Percentiles rank a stretch among this genome's conserved stretches.
Conservation (phyloP, 2,329 filamentous ascomycete species). For the Phialophora expanda region DNA sequence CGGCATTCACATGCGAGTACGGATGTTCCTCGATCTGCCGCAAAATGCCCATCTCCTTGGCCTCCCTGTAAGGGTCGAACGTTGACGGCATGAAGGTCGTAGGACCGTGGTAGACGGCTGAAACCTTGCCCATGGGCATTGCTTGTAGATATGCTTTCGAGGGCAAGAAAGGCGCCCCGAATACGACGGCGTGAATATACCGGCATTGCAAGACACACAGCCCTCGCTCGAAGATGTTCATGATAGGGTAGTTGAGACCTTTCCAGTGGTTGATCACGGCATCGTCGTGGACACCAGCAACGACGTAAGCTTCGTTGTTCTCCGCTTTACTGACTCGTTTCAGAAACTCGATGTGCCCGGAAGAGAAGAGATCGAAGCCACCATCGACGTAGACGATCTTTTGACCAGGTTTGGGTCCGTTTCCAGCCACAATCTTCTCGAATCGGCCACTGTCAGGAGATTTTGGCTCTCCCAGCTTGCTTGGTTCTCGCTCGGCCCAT, state of each 20-base stretch:
- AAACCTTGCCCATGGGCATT: slow-evolving; percentile 74
- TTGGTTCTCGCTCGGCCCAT: slow-evolving; percentile 62
- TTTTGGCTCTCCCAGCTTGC: slow-evolving; percentile 44
- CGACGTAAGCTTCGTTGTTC: slow-evolving; percentile 74
- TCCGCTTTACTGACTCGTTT: slow-evolving; percentile 72
- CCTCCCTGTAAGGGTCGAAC: slow-evolving; percentile 79
- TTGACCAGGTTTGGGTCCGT: slow-evolving; percentile 75
- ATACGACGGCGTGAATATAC: slow-evolving; percentile 87
- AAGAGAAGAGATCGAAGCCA: slow-evolving; percentile 95
- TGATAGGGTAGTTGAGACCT: slow-evolving; percentile 97
- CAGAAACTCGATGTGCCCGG: slow-evolving; percentile 95
- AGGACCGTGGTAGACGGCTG: slow-evolving; percentile 92
- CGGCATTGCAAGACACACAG: slow-evolving; percentile 96
- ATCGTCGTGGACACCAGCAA: slow-evolving; percentile 93
- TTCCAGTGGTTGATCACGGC: slow-evolving; percentile 96
- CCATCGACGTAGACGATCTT: slow-evolving; percentile 93
- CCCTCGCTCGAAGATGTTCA: slow-evolving; percentile 97
- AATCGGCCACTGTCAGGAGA: slow-evolving; percentile 69
- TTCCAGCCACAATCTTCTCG: slow-evolving; percentile 70
- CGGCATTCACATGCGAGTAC: slow-evolving; percentile 88
- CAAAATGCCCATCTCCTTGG: slow-evolving; percentile 85
- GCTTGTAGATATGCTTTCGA: slow-evolving; percentile 76
- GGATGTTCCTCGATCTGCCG: slow-evolving; percentile 75
- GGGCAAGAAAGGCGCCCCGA: slow-evolving; percentile 87
- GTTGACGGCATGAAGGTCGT: slow-evolving; percentile 83